phyloP scores from a whole-genome alignment of 371 early-diverging fungal species.

The Circinella umbellata region DNA sequence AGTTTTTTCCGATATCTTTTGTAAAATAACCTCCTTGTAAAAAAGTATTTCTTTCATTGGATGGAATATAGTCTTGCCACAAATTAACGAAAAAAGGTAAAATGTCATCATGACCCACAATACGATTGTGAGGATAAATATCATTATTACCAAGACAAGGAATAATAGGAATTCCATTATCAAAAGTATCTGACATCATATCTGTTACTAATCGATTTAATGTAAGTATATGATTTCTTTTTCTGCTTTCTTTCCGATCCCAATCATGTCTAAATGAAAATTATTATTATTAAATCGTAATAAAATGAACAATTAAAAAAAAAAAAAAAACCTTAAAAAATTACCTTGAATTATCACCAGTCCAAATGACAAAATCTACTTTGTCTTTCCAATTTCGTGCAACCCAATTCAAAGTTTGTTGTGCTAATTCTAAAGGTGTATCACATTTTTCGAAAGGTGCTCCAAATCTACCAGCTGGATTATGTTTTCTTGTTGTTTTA shows the following conservation, averaged over 20 bases:
- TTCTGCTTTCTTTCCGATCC: constrained; percentile 64
- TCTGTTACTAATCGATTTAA: constrained; percentile 47
- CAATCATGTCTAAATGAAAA: constrained; percentile 76
- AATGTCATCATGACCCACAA: constrained; percentile 27
- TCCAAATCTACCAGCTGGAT: constrained; percentile 50
- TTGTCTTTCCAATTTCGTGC: constrained; percentile 54
- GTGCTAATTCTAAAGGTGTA: constrained; percentile 66
- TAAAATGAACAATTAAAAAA: no score
- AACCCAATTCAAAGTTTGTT: constrained; percentile 75
- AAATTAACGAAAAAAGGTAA: constrained; percentile 49
- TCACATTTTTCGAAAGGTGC: constrained; percentile 70
- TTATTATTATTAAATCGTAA: no score
- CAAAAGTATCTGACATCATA: constrained; percentile 41
- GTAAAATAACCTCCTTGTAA: constrained; percentile 74
- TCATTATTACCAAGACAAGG: constrained; percentile 87
- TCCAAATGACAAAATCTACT: constrained; percentile 83
- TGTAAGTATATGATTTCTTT: constrained; percentile 58
- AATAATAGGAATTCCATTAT: constrained; percentile 51
- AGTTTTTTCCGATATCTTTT: constrained; percentile 54
- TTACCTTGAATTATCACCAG: constrained; percentile 80
- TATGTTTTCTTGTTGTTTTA: not conserved
- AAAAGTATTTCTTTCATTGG: constrained; percentile 60
- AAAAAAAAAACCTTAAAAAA: not conserved
- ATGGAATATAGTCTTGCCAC: constrained; percentile 67
- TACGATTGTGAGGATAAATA: constrained; percentile 73